phyloP scores from a whole-genome alignment of 2,329 filamentous ascomycete species.

The Alternaria metachromatica region DNA sequence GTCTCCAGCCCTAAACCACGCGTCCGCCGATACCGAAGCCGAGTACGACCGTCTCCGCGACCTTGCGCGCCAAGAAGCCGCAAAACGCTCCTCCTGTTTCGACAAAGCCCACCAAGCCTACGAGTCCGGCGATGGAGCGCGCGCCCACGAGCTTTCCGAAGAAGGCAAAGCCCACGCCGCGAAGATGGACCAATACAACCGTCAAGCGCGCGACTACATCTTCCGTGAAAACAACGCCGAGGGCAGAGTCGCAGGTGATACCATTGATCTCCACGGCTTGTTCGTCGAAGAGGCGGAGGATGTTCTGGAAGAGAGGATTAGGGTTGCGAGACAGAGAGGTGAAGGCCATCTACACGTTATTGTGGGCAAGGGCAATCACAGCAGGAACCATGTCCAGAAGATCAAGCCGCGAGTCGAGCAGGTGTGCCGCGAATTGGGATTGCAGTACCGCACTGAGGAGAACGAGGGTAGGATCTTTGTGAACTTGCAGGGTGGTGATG shows the following conservation, averaged over 20 bases:
- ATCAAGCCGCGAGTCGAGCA: conserved; percentile 94
- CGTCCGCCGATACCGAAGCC: conserved; percentile 62
- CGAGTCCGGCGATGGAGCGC: conserved; percentile 77
- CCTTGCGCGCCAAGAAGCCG: conserved; percentile 79
- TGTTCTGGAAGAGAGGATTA: conserved; percentile 85
- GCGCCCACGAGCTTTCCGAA: conserved; percentile 82
- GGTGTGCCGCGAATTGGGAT: conserved; percentile 80
- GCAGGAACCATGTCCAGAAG: conserved; percentile 81
- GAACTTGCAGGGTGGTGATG: conserved; percentile 75
- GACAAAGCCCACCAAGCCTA: conserved; percentile 76
- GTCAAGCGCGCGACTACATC: conserved; percentile 89
- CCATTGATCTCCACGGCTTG: conserved; percentile 92
- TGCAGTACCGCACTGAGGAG: conserved; percentile 84
- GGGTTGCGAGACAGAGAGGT: conserved; percentile 73
- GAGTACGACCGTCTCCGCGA: conserved; percentile 93
- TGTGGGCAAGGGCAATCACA: conserved; percentile 94
- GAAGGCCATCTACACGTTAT: conserved; percentile 91
- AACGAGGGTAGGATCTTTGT: conserved; percentile 91
- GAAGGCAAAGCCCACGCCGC: conserved; percentile 84
- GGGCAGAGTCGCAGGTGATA: conserved; percentile 76
- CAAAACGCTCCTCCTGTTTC: conserved; percentile 79
- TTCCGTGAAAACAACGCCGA: conserved; percentile 92
- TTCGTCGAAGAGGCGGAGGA: conserved; percentile 94
- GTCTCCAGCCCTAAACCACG: conserved; percentile 44
- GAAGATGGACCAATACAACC: conserved; percentile 87